phyloP scores from a whole-genome alignment of 1,284 basidiomycete genomes.

The Fomitiporia mediterranea region DNA sequence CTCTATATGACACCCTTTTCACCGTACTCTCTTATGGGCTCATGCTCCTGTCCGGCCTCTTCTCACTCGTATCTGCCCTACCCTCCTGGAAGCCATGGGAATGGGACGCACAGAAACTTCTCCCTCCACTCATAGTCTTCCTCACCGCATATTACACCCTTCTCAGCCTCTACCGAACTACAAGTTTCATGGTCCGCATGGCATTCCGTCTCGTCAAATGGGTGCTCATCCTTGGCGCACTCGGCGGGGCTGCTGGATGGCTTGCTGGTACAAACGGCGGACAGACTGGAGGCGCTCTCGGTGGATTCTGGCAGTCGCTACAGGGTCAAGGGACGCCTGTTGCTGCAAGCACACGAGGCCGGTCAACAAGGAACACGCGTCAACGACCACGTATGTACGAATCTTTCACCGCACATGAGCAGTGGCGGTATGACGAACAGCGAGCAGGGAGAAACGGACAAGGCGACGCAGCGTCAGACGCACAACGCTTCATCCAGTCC shows the following conservation, averaged over 20 bases:
- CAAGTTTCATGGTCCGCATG: slow-evolving; percentile 65
- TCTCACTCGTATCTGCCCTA: slow-evolving; percentile 43
- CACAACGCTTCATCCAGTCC: slow-evolving; percentile 40
- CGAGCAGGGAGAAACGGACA: slow-evolving; percentile 25
- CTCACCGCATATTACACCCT: slow-evolving; percentile 70
- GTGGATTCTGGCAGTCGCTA: background rate
- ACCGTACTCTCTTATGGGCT: slow-evolving; percentile 50
- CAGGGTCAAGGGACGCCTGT: background rate
- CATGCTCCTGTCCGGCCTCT: slow-evolving; percentile 44
- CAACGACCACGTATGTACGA: slow-evolving; percentile 58
- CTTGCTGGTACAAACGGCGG: slow-evolving; percentile 38
- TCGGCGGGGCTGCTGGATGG: slow-evolving; percentile 51
- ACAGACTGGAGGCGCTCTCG: slow-evolving; percentile 26
- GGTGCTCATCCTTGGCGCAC: slow-evolving; percentile 52
- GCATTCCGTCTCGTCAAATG: slow-evolving; percentile 69
- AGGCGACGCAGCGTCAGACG: slow-evolving; percentile 28
- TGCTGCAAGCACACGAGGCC: slow-evolving; percentile 1
- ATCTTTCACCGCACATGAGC: slow-evolving; percentile 52
- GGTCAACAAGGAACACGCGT: background rate
- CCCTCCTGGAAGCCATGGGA: slow-evolving; percentile 46
- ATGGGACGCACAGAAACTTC: slow-evolving; percentile 60
- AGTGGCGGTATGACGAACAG: slow-evolving; percentile 52
- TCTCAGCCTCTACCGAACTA: slow-evolving; percentile 67
- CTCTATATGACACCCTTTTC: slow-evolving; percentile 47
- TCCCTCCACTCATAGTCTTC: slow-evolving; percentile 70